phyloP scores from a whole-genome alignment of 192 early-diverging fungal genomes.

The Coemansia sp. region DNA sequence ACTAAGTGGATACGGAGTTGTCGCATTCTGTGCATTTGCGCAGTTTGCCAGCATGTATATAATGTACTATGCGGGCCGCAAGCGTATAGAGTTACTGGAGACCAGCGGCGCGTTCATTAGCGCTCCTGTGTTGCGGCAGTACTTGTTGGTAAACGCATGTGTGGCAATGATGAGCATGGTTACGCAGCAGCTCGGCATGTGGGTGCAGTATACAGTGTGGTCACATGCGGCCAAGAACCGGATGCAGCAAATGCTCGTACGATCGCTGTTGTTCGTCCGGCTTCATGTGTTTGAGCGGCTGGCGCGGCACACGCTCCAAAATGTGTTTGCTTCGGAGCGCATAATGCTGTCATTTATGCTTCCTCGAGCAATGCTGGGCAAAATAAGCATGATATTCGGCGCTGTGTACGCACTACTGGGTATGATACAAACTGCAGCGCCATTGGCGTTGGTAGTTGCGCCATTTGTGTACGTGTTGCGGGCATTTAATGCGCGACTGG shows the following conservation, averaged over 20 bases:
- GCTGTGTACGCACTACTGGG: slow-evolving; percentile 13
- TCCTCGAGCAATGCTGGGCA: background rate
- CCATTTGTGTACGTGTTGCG: slow-evolving; percentile 1
- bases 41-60: slow-evolving; percentile 12
- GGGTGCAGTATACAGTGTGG: slow-evolving; percentile 15
- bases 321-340: slow-evolving; percentile 3
- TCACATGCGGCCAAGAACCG: background rate
- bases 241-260: slow-evolving; percentile 7
- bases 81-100: slow-evolving; percentile 11
- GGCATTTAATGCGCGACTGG: background rate
- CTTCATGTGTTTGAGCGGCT: slow-evolving; percentile 23
- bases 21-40: slow-evolving; percentile 4
- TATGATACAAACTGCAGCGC: slow-evolving; percentile 1
- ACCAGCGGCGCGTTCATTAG: background rate
- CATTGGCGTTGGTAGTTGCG: background rate
- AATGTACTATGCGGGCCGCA: slow-evolving; percentile 15
- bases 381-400: background rate
- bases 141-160: slow-evolving; percentile 1
- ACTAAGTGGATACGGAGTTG: slow-evolving; percentile 5
- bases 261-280: slow-evolving; percentile 2
- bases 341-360: background rate
- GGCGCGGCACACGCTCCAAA: slow-evolving; percentile 6
- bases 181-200: background rate
- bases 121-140: background rate
- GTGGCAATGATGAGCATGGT: slow-evolving; percentile 1